Base-by-base conservation (phyloP, 2,329 filamentous ascomycete genomes). In the Mariannaea elegans region DNA sequence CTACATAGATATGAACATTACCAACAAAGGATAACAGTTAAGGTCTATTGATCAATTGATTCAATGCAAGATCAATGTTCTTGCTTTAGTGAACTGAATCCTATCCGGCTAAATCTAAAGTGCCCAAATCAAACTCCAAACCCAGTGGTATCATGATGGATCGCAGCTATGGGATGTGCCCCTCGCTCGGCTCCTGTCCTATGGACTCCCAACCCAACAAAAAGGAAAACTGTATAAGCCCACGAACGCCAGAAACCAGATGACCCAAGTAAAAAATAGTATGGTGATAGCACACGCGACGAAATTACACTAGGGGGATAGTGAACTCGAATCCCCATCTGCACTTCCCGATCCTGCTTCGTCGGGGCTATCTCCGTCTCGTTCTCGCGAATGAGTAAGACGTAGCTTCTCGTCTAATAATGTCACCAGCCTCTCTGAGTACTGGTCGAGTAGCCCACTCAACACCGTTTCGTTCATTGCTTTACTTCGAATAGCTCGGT, bases 341-440 rank as follows among this genome's bases (percentile, higher is more conserved):
- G 71, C 71, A 53, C 74, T 78, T 56, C 66, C 69, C 38, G 71
- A 73, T 46, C 71, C 65, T 48, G 72, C 73, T 34, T 73, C 72
- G 24, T 68, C 68, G 24, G 64, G 62, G 51, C 65, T 73, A 4
- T 73, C 72, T 14, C 65, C 66, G 19, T 73, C 74, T 53, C 68
- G 65, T 58, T 75, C 70, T 56, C 68, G 71, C 32, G 72, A 68
- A 68, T 73, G 77, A 9, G 72, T 81, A 31, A 87, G 75, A 45
- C 82, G 78, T 49, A 93, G 81, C 73, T 90, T 91, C 73, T 92
- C 88, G 64, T 93, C 90, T 42, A 94, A 81, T 75, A 93, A 82
- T 44, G 82, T 86, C 6, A 92, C 86, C 46, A 94, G 78, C 60
- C 87, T 83, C 69, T 92, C 89, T 2, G 89, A 91, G 69, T 93